Evolutionary conservation across 495 filamentous ascomycete genomes (phyloP).

Genomic region (Oidiodendron maius): DNA sequence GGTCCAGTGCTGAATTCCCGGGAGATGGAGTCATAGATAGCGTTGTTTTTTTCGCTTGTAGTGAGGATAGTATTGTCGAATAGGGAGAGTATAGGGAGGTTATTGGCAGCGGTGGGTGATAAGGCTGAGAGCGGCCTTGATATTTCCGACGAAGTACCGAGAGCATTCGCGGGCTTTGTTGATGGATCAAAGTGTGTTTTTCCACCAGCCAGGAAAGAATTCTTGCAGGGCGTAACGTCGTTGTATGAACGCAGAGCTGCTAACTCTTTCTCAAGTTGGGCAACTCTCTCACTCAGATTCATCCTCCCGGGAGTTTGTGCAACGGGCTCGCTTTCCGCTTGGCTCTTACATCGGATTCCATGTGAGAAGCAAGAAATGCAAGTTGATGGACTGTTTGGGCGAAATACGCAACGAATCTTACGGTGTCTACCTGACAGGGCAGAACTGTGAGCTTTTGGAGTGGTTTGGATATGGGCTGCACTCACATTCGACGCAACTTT

Average conservation of each 20-base stretch:
- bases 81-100: conserved; percentile 3
- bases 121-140: not conserved
- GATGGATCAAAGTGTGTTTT: too few relatives aligned
- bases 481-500: conserved; percentile 5
- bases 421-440: conserved; percentile 1
- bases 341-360: not conserved
- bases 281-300: conserved; percentile 5
- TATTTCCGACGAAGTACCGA: too few relatives aligned
- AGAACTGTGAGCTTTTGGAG: not conserved
- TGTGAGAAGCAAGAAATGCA: not conserved
- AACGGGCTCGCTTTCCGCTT: not conserved
- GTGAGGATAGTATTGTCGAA: conserved; percentile 6
- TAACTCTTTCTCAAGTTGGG: not conserved
- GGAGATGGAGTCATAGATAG: not conserved
- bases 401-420: conserved; percentile 4
- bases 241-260: not conserved
- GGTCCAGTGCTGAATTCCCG: not conserved
- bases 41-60: not conserved
- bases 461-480: not conserved
- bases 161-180: too few relatives aligned
- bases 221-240: not conserved
- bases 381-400: not conserved
- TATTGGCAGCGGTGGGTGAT: not conserved
- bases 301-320: not conserved
- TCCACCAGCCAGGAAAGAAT: not conserved